Evolutionary conservation across 345 rosid genomes (phyloP).

Genomic region (sweet orange (Citrus sinensis)): DVS_A1.0 CM039163.1:50240501-50241000

Average conservation of each 20-base stretch:
- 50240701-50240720: neutral
- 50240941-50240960: constrained; percentile 62
- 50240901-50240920: constrained; percentile 54
- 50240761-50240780: neutral
- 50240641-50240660: too few relatives aligned
- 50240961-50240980: constrained; percentile 61
- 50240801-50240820: neutral
- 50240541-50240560: too few relatives aligned
- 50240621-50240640: too few relatives aligned
- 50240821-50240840: neutral
- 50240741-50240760: neutral
- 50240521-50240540: too few relatives aligned
- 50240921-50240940: constrained; percentile 40
- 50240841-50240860: neutral
- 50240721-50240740: neutral
- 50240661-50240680: too few relatives aligned
- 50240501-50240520: too few relatives aligned
- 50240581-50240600: too few relatives aligned
- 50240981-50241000: constrained; percentile 78
- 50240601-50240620: too few relatives aligned
- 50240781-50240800: neutral
- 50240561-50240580: too few relatives aligned
- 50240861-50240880: constrained; percentile 21
- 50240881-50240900: constrained; percentile 68
- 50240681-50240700: neutral